Base-by-base conservation (phyloP, 139 green algal species). In the Chlamydomonas urium region DNA sequence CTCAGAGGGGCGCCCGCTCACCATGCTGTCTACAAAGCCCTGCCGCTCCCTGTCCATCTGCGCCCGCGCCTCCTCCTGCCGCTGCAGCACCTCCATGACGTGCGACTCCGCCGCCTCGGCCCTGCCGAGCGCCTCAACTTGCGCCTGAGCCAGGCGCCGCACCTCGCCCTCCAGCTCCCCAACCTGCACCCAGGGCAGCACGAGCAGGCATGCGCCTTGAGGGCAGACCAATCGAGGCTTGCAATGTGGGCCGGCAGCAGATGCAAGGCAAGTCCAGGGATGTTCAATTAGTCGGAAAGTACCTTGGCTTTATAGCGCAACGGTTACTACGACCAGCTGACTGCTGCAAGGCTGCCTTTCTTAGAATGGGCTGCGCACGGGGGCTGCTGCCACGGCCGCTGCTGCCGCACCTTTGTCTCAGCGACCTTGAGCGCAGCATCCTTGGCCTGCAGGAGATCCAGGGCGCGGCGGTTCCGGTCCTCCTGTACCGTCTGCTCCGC, bases 361-460 rank as follows among this genome's bases (percentile, higher is more conserved):
- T n/a, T n/a, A n/a, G n/a, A n/a, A n/a, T n/a, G n/a, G n/a, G n/a
- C n/a, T n/a, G n/a, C n/a, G n/a, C n/a, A n/a, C 14, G 45, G 45
- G 14, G 45, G 45, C 45, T 53, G 14, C 45, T 14, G 14, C 17
- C 14, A 53, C 45, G 14, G 45, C 45, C 45, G 45, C 45, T 14
- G 45, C 45, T 17, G 10, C 42, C 42, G 14, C 38, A 72, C 63
- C 24, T 37, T 47, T 0, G 50, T 38, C 68, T 86, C 71, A 47
- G 85, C 68, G 14, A 65, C 48, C 56, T 50, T 33, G 24, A 88
- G 79, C 29, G 61, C 32, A 0, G 19, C 47, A 34, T 88, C 79
- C 69, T 82, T 84, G 19, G 47, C 38, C 53, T 75, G 45, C 42
- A 88, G 75, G 72, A 86, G 50, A 65, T 84, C 79, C 38, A 88